These are phyloP conservation scores for Dendrobium huoshanense DNA, from an alignment of 106 monocot genomes.

Conservation along the genomic window DNA sequence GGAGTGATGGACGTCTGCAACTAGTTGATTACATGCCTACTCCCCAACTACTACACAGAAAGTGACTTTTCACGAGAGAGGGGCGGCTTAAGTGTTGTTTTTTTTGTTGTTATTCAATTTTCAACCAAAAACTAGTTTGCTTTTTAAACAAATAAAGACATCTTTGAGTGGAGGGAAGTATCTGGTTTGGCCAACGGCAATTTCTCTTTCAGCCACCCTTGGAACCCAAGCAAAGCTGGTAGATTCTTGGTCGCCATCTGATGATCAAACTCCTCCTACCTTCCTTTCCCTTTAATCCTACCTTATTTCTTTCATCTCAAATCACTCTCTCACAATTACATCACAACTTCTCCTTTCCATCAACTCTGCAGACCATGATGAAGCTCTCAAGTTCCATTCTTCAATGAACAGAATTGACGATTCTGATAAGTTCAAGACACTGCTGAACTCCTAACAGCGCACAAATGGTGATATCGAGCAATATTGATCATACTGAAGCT, in stretches of 20 bases:
- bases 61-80: not conserved
- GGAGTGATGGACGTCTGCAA: not conserved
- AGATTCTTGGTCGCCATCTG: constrained; percentile 92
- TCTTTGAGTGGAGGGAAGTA: not conserved
- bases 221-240: constrained; percentile 65
- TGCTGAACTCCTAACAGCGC: not conserved
- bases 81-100: not conserved
- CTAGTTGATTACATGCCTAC: not conserved
- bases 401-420: not conserved
- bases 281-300: constrained; percentile 18
- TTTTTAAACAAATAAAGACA: constrained; percentile 4
- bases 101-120: not conserved
- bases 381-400: too few relatives aligned
- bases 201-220: constrained; percentile 32
- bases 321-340: not conserved
- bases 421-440: not conserved
- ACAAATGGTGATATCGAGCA: not conserved
- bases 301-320: not conserved
- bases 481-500: not conserved
- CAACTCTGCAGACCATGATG: not conserved
- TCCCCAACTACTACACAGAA: not conserved
- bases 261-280: constrained; percentile 21
- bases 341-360: not conserved
- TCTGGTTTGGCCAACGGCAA: constrained; percentile 1
- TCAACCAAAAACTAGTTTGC: not conserved